These are phyloP conservation scores for Cryphonectria parasitica DNA, from an alignment of 2,329 filamentous ascomycete genomes.

Conservation along the genomic window DNA sequence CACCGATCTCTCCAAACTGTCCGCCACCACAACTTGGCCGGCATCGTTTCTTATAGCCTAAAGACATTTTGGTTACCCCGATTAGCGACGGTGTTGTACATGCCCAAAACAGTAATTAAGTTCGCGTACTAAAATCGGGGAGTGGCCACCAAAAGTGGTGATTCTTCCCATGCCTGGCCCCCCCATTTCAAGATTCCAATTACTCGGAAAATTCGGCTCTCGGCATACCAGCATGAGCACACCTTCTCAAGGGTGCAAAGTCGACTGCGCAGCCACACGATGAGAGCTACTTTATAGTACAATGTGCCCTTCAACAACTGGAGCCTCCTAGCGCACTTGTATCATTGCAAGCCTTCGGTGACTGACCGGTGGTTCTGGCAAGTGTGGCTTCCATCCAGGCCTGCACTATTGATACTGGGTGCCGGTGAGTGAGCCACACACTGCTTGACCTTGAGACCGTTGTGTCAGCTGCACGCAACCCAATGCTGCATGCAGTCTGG, in stretches of 20 bases:
- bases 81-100: background rate
- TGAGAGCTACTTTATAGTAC: background rate
- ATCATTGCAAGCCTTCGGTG: background rate
- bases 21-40: background rate
- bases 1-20: background rate
- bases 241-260: background rate
- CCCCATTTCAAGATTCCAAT: background rate
- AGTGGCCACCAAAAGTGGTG: background rate
- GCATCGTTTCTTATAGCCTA: background rate
- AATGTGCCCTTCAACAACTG: background rate
- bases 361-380: background rate
- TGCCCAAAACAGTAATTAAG: background rate
- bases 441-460: background rate
- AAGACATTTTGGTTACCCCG: background rate
- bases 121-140: background rate
- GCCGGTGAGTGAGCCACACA: background rate
- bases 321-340: background rate
- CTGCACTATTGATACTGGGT: background rate
- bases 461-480: background rate
- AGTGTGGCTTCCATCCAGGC: background rate
- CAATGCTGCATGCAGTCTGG: background rate
- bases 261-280: background rate
- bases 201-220: background rate
- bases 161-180: background rate
- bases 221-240: background rate